Evolutionary conservation across 768 basidiomycete genomes (phyloP).

Genomic region (Pilatotrama ljubarskyi): DNA sequence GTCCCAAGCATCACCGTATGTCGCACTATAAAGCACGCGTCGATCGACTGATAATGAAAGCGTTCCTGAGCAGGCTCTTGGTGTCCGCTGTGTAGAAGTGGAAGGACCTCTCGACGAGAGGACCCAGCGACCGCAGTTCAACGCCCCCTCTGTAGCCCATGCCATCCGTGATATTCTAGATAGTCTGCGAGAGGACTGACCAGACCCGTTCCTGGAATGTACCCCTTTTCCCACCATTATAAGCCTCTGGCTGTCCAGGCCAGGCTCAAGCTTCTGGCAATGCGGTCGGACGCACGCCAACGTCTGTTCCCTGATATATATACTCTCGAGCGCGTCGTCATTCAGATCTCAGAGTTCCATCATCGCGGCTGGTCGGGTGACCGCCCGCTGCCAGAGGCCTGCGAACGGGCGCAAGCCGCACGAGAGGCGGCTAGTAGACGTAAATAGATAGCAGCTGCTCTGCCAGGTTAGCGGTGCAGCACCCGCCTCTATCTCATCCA

Average conservation of each 20-base stretch:
- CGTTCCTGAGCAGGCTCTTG: constrained; percentile 44
- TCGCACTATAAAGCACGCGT: background rate
- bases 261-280: background rate
- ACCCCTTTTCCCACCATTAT: background rate
- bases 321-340: background rate
- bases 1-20: constrained; percentile 59
- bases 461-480: background rate
- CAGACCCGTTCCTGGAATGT: background rate
- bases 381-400: background rate
- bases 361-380: constrained; percentile 8
- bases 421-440: constrained; percentile 13
- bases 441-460: background rate
- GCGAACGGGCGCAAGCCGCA: constrained; percentile 3
- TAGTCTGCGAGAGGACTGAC: constrained; percentile 7
- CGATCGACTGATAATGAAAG: background rate
- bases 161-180: constrained; percentile 41
- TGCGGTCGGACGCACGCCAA: background rate
- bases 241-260: background rate
- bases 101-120: constrained; percentile 31
- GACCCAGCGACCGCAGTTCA: constrained; percentile 41
- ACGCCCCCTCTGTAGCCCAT: constrained; percentile 44
- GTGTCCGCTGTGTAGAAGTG: constrained; percentile 61
- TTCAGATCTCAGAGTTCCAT: background rate
- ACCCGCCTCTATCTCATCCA: background rate
- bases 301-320: constrained; percentile 1